Evolutionary conservation across 768 basidiomycete genomes (phyloP).

Genomic region (Xerocomus brunneocitrinus): DNA sequence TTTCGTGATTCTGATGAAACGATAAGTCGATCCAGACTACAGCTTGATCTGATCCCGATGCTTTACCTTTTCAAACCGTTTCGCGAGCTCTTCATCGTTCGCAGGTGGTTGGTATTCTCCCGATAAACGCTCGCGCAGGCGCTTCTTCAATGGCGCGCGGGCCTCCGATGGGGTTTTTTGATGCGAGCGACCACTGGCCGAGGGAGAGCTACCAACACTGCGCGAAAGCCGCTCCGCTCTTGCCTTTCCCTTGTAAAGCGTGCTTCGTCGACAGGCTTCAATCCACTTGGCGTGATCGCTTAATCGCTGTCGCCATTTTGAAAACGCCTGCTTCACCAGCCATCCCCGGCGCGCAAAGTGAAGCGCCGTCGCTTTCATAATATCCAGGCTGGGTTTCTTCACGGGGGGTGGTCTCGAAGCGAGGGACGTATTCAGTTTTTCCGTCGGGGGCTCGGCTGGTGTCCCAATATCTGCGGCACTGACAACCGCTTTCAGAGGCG

Average conservation of each 20-base stretch:
- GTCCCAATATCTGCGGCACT: constrained; percentile 10
- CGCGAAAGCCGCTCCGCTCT: constrained; percentile 31
- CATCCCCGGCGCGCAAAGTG: constrained; percentile 39
- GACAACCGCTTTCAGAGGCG: constrained; percentile 21
- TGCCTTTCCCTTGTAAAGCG: constrained; percentile 56
- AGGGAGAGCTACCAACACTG: constrained; percentile 11
- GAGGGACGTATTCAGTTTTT: constrained; percentile 7
- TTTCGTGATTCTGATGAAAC: constrained; percentile 58
- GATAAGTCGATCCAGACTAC: neutral
- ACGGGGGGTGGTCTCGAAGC: neutral
- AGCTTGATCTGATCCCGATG: neutral
- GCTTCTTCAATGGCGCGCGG: constrained; percentile 20
- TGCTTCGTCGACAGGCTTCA: constrained; percentile 58
- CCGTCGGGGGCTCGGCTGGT: neutral
- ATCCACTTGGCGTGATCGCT: constrained; percentile 49
- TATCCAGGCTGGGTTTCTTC: constrained; percentile 17
- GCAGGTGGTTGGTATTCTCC: constrained; percentile 47
- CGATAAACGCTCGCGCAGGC: constrained; percentile 34
- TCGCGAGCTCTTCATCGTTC: constrained; percentile 63
- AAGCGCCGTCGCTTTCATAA: constrained; percentile 38
- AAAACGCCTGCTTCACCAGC: constrained; percentile 40
- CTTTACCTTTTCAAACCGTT: constrained; percentile 62
- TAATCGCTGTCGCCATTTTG: constrained; percentile 44
- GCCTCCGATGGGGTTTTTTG: constrained; percentile 22
- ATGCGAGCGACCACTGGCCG: constrained; percentile 20